These are phyloP conservation scores for Leccinum longicurvipes DNA, from an alignment of 768 basidiomycete species.

Conservation along the genomic window DNA sequence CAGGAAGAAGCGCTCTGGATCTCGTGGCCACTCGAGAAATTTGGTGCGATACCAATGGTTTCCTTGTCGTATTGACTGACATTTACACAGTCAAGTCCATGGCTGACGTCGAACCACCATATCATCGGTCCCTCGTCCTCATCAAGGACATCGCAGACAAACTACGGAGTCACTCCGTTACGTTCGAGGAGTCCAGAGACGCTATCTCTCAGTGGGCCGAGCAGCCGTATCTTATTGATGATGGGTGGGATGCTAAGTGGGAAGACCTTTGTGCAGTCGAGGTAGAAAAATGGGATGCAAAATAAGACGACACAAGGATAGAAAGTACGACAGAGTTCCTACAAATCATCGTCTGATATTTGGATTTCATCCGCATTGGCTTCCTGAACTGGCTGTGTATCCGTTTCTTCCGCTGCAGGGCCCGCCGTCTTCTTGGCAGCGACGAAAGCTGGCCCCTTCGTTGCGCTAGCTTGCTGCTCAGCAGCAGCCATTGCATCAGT, in stretches of 20 bases:
- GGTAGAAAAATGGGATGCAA: slow-evolving; percentile 64
- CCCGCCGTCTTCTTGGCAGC: slow-evolving; percentile 60
- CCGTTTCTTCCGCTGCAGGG: slow-evolving; percentile 38
- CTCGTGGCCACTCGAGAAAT: slow-evolving; percentile 79
- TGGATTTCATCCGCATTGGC: slow-evolving; percentile 82
- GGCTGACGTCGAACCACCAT: slow-evolving; percentile 54
- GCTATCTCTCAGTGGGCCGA: slow-evolving; percentile 65
- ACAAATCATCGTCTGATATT: slow-evolving; percentile 77
- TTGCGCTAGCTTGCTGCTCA: slow-evolving; percentile 58
- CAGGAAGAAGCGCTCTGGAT: slow-evolving; percentile 72
- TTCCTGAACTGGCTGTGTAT: slow-evolving; percentile 27
- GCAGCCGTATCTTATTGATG: slow-evolving; percentile 64
- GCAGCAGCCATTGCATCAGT: slow-evolving; percentile 87
- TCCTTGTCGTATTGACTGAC: slow-evolving; percentile 1
- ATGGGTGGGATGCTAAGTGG: slow-evolving; percentile 69
- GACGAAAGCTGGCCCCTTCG: slow-evolving; percentile 71
- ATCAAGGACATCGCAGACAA: slow-evolving; percentile 54
- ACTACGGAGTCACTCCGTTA: slow-evolving; percentile 60
- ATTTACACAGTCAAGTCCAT: slow-evolving; percentile 48
- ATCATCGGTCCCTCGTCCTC: slow-evolving; percentile 61
- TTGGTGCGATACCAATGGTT: slow-evolving; percentile 45
- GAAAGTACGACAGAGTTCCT: slow-evolving; percentile 23
- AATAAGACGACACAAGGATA: slow-evolving; percentile 21
- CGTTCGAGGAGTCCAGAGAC: slow-evolving; percentile 67
- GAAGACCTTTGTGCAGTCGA: slow-evolving; percentile 78